Percentiles rank a stretch among this genome's conserved stretches.
Evolutionary conservation across 2,329 filamentous ascomycete genomes (phyloP).

Genomic region (Xylariaceae sp.): DNA sequence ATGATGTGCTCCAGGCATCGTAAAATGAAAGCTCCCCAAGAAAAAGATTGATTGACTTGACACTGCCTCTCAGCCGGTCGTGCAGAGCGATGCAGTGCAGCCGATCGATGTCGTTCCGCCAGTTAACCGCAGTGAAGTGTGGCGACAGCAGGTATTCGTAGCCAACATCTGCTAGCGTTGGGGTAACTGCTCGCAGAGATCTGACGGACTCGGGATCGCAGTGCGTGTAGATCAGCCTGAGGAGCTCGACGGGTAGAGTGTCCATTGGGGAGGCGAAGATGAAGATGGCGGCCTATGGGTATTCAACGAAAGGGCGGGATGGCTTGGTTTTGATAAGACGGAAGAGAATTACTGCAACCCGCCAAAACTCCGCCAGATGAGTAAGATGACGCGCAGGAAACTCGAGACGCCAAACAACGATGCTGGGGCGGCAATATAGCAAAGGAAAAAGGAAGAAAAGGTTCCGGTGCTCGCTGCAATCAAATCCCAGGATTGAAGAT

Average conservation of each 20-base stretch:
- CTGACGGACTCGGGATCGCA: constrained; percentile 40
- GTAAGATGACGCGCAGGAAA: constrained; percentile 10
- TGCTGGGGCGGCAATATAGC: constrained; percentile 7
- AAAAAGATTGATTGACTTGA: constrained; percentile 45
- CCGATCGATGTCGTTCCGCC: constrained; percentile 44
- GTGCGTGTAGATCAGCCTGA: constrained; percentile 42
- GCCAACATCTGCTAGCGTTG: constrained; percentile 39
- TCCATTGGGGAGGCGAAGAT: constrained; percentile 26
- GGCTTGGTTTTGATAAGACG: constrained; percentile 5
- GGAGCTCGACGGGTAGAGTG: constrained; percentile 39
- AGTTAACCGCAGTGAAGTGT: constrained; percentile 42
- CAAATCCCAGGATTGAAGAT: constrained; percentile 11
- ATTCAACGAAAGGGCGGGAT: constrained; percentile 15
- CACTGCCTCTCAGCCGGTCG: constrained; percentile 39
- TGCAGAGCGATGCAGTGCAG: constrained; percentile 44
- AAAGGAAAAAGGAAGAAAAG: constrained; percentile 14
- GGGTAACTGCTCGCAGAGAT: constrained; percentile 40
- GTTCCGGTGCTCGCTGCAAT: constrained; percentile 13
- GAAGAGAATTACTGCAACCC: neutral
- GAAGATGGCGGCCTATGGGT: neutral
- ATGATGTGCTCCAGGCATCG: constrained; percentile 33
- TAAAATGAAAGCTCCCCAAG: constrained; percentile 43
- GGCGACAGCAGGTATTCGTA: constrained; percentile 42
- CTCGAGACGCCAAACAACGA: constrained; percentile 18
- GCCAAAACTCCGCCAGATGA: constrained; percentile 26